Percentiles rank a stretch among this genome's conserved stretches.
These are phyloP conservation scores for Xylaria arbuscula DNA, from an alignment of 2,329 filamentous ascomycete species.

Conservation along the genomic window DNA sequence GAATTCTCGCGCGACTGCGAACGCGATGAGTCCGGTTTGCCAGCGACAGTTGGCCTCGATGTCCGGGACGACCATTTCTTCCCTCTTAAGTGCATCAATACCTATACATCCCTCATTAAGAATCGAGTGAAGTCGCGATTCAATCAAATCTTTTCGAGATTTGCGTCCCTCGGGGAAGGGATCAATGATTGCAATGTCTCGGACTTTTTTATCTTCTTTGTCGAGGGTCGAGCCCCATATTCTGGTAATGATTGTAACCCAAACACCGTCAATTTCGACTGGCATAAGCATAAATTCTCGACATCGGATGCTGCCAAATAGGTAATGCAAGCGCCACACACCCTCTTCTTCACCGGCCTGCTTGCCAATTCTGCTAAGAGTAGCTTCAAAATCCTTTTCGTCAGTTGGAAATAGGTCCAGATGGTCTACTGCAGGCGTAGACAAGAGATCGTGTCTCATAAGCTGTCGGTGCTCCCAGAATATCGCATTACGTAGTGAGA, in stretches of 20 bases:
- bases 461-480: slow-evolving; percentile 47
- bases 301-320: slow-evolving; percentile 41
- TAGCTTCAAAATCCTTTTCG: slow-evolving; percentile 16
- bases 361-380: slow-evolving; percentile 28
- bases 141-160: slow-evolving; percentile 26
- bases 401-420: slow-evolving; percentile 39
- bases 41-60: slow-evolving; percentile 25
- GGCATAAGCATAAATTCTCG: slow-evolving; percentile 43
- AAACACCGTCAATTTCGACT: slow-evolving; percentile 33
- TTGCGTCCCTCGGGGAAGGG: slow-evolving; percentile 20
- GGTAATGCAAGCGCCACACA: slow-evolving; percentile 33
- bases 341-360: background rate
- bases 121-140: slow-evolving; percentile 27
- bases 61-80: no score
- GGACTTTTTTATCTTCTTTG: slow-evolving; percentile 40
- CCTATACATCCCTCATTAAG: slow-evolving; percentile 41
- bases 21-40: slow-evolving; percentile 43
- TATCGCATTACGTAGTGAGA: slow-evolving; percentile 40
- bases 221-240: no score
- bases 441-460: slow-evolving; percentile 30
- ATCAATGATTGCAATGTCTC: slow-evolving; percentile 41
- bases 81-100: no score
- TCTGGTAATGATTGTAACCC: slow-evolving; percentile 40
- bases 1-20: slow-evolving; percentile 44
- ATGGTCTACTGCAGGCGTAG: slow-evolving; percentile 40